Base-by-base conservation (phyloP, 345 rosid genomes). In the Reutealis trisperma region DNA sequence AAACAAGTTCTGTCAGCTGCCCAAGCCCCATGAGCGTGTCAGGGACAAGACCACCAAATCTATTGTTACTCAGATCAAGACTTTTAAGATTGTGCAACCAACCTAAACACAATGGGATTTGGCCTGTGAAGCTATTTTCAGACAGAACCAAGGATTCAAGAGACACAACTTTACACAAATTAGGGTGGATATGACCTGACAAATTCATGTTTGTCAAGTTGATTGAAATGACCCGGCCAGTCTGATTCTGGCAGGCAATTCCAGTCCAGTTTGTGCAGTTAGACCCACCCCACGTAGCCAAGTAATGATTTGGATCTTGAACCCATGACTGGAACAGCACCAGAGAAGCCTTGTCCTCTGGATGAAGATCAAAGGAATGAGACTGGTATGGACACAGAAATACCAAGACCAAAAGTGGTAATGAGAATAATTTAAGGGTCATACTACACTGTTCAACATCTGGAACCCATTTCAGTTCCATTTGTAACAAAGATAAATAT, bases 181-280 rank as follows among this genome's bases (percentile, higher is more conserved):
- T 80, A 75, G 85, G 89, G 75, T 83, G 90, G 78, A 91, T 60
- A 52, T 82, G 82, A n/a, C 97, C 94, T 2, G 95, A 88, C 80
- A 93, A 71, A 82, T 79, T 90, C 84, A 84, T 76, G 67, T 24
- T 70, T 37, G 88, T 81, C 74, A 94, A 79, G 89, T 88, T 83
- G 14, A 94, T 74, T 0, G 94, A 89, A 22, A 91, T 22, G 55
- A 88, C 98, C 75, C 73, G 84, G 22, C 98, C 94, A 10, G 87
- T 81, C 82, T 51, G 85, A 74, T 76, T 83, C 3, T 88, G 85
- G 67, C 98, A 94, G 78, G 84, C 10, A 72, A 93, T 25, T 54
- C 98, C 95, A 5, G 92, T 86, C 98, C 98, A 94, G 83, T 78
- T 85, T 16, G 88, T 79, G 85, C 96, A 94, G n/a, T 84, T 73